These are phyloP conservation scores for Carex cristatella DNA, from an alignment of 176 grass and related monocot genomes.

Conservation along the genomic window DNA sequence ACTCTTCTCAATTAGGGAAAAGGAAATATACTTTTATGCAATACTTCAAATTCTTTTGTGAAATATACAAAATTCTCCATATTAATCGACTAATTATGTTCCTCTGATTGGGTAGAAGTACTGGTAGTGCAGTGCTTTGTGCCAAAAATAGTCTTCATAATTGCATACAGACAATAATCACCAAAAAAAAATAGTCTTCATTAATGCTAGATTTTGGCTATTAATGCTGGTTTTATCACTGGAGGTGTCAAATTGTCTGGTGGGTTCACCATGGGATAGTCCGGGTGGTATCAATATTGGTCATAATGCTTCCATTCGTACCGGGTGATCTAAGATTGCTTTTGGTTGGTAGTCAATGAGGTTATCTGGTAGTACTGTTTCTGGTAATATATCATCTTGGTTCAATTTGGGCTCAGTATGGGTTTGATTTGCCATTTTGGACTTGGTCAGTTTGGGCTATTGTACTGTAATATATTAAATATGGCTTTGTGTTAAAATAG, in stretches of 20 bases:
- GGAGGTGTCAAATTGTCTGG: background rate
- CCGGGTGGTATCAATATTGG: background rate
- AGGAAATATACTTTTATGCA: background rate
- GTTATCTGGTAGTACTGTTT: background rate
- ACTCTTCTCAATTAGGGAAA: background rate
- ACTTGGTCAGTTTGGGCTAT: background rate
- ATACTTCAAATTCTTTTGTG: background rate
- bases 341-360: background rate
- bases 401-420: background rate
- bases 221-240: background rate
- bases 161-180: background rate
- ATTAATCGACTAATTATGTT: background rate
- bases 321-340: background rate
- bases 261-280: background rate
- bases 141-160: background rate
- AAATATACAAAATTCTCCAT: no score
- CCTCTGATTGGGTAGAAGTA: background rate
- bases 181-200: background rate
- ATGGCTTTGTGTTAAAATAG: background rate
- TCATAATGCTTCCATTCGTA: background rate
- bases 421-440: background rate
- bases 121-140: background rate
- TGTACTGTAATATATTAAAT: background rate
- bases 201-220: background rate
- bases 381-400: background rate